Percentiles rank a stretch among this genome's conserved stretches.
phyloP scores from a whole-genome alignment of 2,329 filamentous ascomycete species.

The Aspergillus transmontanensis region DNA sequence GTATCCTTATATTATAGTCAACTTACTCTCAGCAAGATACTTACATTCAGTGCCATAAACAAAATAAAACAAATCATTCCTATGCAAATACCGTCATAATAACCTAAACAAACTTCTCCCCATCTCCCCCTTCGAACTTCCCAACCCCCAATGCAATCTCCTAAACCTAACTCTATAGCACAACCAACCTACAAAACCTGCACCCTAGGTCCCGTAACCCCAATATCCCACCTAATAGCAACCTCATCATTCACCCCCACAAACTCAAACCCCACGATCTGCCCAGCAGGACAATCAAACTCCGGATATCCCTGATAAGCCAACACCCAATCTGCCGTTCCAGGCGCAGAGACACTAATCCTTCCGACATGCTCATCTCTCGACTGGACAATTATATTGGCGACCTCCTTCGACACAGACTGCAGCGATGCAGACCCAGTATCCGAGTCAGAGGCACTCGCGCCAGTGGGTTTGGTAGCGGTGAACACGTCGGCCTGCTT shows the following conservation, averaged over 20 bases:
- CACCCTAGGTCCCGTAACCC: constrained; percentile 25
- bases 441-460: neutral
- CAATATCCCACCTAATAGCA: constrained; percentile 27
- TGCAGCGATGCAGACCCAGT: neutral
- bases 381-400: constrained; percentile 8
- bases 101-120: neutral
- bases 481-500: constrained; percentile 27
- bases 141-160: neutral
- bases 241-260: constrained; percentile 28
- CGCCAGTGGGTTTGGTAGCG: constrained; percentile 22
- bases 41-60: neutral
- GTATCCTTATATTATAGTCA: neutral
- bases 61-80: neutral
- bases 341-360: constrained; percentile 17
- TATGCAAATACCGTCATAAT: neutral
- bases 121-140: neutral
- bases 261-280: constrained; percentile 27
- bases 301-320: constrained; percentile 22
- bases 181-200: constrained; percentile 13
- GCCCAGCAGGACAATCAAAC: constrained; percentile 25
- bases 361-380: constrained; percentile 25
- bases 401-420: constrained; percentile 10
- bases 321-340: constrained; percentile 23
- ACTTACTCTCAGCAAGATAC: neutral
- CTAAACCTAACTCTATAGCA: neutral